Base-by-base conservation (phyloP, 1,139 yeast genomes). In the Ogataea hybrid region DNA sequence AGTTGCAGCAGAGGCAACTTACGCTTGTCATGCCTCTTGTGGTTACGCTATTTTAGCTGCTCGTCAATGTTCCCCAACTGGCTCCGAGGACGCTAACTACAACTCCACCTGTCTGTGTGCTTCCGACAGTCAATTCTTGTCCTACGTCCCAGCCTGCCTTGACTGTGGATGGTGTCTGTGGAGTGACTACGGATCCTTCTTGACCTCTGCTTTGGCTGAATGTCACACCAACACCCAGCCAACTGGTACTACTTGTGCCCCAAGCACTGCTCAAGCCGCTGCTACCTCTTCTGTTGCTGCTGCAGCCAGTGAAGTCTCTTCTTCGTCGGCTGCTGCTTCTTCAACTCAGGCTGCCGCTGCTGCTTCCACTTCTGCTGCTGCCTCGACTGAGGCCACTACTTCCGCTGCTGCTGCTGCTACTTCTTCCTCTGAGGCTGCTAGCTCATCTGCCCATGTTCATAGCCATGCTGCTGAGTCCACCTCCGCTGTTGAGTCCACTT, bases 131-230 rank as follows among this genome's bases (percentile, higher is more conserved):
- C 25, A 36, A 6, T 59, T 59, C 54, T 34, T 48, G 12, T 34
- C 45, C 5, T 40, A 45, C 23, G 57, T 50, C 40, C 48, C 51
- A n/a, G 47, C 45, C 6, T 60, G 64, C 51, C 49, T 60, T 37
- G 57, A 51, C 29, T 60, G 64, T 56, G 64, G 64, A 40, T 59
- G 63, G 62, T 58, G 62, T 41, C 46, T 60, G 42, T 60, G 63
- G 63, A 35, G 41, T 17, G 57, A 60, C 44, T 60, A 60, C 42
- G 54, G 58, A 27, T 25, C 37, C 5, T 58, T 44, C 48, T 50
- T 60, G 32, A 42, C 51, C 9, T 42, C 50, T 6, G 56, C 64
- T 25, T 49, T 60, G 32, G 56, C 48, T n/a, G 54, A 46, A 11
- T 60, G 64, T 53, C 37, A 44, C 25, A 32, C 49, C 21, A 41